Evolutionary conservation across 2,329 filamentous ascomycete species (phyloP), one percentile per base, ranked within the genome.

Genomic region (Cladobotryum mycophilum): DNA sequence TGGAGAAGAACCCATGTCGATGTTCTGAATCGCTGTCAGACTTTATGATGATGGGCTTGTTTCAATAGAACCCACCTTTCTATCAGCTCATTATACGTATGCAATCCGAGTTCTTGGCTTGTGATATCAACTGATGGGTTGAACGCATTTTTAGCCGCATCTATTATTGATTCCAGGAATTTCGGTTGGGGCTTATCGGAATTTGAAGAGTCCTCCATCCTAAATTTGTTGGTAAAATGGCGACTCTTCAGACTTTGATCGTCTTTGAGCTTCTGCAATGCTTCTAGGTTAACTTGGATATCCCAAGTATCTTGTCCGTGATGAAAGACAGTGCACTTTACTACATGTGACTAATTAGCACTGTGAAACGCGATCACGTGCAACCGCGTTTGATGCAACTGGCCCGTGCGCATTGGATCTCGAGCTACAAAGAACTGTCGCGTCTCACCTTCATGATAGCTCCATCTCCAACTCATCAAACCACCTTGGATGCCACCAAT

Each of bases 1-100:
- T 78, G 80, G 18, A 88, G 68, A 8, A 88, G 72, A 25, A 70
- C 74, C 59, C 78, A 78, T 33, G 76, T 64, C 18, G 64, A 60
- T 5, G 64, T 62, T 33, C 69, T 72, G 54, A 8, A 12, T n/a
- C 4, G 6, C 13, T 7, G 15, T 55, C 49, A 57, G 55, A 6
- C 17, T 18, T 34, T n/a, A 9, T 34, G 11, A 14, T 57, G 5
- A 33, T 7, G n/a, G 43, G 4, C 8, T 49, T 11, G 15, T 25
- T 1, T 9, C 4, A 3, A 38, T 25, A 17, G 4, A 11, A 48
- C 69, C 57, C 68, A 80, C 79, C 68, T 74, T 48, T 74, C 67
- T 30, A 81, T 66, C 41, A 80, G 63, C n/a, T 70, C 63, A 41
- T 73, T 64, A 43, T 79, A 78, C 47, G 73, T 69, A 37, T 58